Evolutionary conservation across 116 monocot species (phyloP).

Genomic region (Cymodocea nodosa): DNA sequence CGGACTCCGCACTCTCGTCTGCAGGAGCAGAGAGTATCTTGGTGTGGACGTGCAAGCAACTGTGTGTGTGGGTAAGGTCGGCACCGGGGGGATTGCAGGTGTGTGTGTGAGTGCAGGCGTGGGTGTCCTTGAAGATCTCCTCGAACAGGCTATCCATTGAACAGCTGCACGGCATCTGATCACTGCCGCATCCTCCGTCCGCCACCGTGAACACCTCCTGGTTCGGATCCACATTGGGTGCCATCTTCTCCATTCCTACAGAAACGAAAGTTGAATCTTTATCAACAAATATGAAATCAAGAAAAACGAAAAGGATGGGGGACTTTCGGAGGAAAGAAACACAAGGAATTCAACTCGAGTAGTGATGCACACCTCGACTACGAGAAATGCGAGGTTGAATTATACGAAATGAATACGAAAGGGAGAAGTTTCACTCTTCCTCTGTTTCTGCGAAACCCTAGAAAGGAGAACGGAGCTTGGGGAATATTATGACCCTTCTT

Average conservation of each 20-base stretch:
- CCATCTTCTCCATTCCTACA: slow-evolving; percentile 12
- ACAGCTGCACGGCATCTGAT: slow-evolving; percentile 26
- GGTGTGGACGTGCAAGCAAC: slow-evolving; percentile 93
- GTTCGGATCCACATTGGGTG: slow-evolving; percentile 49
- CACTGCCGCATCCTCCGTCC: slow-evolving; percentile 1
- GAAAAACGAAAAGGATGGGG: no score
- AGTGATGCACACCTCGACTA: no score
- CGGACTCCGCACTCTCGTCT: slow-evolving; percentile 44
- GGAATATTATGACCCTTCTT: no score
- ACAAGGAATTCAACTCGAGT: no score
- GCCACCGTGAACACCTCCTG: slow-evolving; percentile 34
- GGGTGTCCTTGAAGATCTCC: slow-evolving; percentile 49
- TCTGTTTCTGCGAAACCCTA: no score
- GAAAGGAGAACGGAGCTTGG: no score
- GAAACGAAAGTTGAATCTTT: no score
- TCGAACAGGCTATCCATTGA: slow-evolving; percentile 77
- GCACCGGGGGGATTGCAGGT: slow-evolving; percentile 89
- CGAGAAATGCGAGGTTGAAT: no score
- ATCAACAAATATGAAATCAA: no score
- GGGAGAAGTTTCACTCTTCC: no score
- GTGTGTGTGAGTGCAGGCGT: slow-evolving; percentile 88
- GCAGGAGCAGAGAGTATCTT: slow-evolving; percentile 55
- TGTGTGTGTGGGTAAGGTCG: slow-evolving; percentile 87
- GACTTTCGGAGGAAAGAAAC: no score
- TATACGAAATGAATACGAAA: no score